Base-by-base conservation (phyloP, 352 stramenopile species). In the Phytopythium ostracodes region DNA sequence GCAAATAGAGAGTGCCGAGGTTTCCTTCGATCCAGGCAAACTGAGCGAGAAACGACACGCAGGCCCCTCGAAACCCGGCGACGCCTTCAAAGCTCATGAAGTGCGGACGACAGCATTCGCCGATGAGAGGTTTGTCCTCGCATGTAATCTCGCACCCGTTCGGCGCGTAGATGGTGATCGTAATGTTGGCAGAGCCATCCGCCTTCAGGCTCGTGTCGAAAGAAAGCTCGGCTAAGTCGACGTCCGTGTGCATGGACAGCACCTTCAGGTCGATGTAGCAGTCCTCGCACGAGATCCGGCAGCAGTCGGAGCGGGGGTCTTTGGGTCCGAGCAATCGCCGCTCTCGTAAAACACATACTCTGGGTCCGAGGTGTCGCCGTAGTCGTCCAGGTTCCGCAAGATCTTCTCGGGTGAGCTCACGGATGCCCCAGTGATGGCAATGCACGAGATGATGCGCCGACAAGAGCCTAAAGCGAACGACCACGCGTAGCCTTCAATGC, bases 51-150 rank as follows among this genome's bases (percentile, higher is more conserved):
- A 56, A 29, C 6, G 50, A 43, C 1, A 56, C 50, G 4, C 29
- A 29, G 7, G 7, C 50, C 10, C 43, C 7, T 43, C 50, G 31
- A 9, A 56, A 25, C 18, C 50, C 50, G 12, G 40, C 27, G 17
- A 56, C 15, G 17, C 50, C 31, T 43, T 56, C 50, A 27, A 56
- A 56, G 6, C 43, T 17, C 50, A 56, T 56, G 17, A 56, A 56
- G 27, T 25, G 50, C 8, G 50, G 29, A 1, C 6, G 14, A 18
- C 25, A 43, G 29, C 50, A 56, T 11, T 56, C 29, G 4, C 50
- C 50, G 17, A 56, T 1, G 1, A 56, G 49, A 12, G 24, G 27
- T 5, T 29, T 38, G 10, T 8, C 6, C n/a, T 31, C 47, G 25
- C 17, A 6, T 40, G 27, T 42, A 14, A 42, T 24, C 8, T 40